phyloP scores from a whole-genome alignment of 495 filamentous ascomycete genomes.

The Baudoinia panamericana region DNA sequence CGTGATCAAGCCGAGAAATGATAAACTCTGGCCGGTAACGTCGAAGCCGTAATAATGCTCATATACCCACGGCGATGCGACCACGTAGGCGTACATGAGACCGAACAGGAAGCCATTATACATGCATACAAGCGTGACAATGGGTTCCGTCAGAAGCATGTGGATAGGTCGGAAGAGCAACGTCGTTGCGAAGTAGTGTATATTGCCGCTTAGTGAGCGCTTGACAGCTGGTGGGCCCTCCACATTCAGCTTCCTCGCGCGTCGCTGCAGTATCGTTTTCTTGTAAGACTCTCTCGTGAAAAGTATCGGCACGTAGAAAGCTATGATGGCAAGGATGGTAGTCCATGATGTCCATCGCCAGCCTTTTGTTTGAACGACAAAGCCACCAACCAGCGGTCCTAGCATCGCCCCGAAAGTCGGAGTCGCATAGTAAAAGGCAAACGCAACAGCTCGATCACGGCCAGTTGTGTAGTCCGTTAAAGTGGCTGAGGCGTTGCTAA shows the following conservation, averaged over 20 bases:
- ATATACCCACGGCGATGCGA: conserved; percentile 21
- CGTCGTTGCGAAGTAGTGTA: conserved; percentile 20
- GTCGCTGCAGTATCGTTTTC: conserved; percentile 29
- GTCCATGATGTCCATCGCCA: conserved; percentile 25
- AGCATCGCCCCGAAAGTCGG: conserved; percentile 21
- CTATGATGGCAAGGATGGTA: conserved; percentile 19
- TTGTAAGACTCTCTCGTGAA: conserved; percentile 30
- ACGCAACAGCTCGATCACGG: conserved; percentile 28
- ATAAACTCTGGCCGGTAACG: conserved; percentile 17
- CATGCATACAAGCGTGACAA: conserved; percentile 22
- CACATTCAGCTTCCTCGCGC: conserved; percentile 23
- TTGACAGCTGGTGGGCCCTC: conserved; percentile 23
- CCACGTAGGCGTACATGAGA: conserved; percentile 23
- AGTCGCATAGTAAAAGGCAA: conserved; percentile 26
- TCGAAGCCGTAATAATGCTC: conserved; percentile 19
- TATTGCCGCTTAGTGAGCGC: conserved; percentile 11
- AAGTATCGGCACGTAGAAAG: conserved; percentile 22
- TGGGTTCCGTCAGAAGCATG: conserved; percentile 26
- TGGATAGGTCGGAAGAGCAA: conserved; percentile 22
- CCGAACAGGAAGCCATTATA: conserved; percentile 25
- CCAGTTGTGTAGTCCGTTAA: conserved; percentile 35
- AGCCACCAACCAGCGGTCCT: conserved; percentile 28
- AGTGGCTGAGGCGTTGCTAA: conserved; percentile 36
- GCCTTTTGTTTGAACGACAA: conserved; percentile 17
- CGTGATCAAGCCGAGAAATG: conserved; percentile 22